Conservation (phyloP, 176 grass and related monocot species). For the Saccharum spontaneum region DNA sequence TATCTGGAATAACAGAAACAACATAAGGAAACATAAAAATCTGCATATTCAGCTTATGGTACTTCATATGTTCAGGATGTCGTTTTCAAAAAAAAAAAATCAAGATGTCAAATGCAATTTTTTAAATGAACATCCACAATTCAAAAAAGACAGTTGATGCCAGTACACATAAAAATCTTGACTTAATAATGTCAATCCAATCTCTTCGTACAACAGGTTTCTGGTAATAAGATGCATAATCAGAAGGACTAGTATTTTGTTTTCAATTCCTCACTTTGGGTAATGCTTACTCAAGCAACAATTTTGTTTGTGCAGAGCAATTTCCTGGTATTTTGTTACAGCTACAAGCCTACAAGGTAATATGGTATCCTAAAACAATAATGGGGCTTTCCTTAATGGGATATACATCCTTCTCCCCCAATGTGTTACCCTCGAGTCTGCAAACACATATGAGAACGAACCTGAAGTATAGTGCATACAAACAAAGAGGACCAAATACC, state of each 20-base stretch:
- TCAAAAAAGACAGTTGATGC: not conserved
- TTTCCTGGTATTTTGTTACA: constrained; percentile 10
- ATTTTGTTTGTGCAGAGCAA: not conserved
- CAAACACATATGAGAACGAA: not conserved
- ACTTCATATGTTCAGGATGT: not conserved
- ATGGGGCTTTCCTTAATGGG: not conserved
- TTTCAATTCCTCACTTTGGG: not conserved
- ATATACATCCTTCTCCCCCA: not conserved
- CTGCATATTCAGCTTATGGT: not conserved
- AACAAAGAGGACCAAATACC: not conserved
- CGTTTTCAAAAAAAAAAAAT: no score
- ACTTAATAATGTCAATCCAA: not conserved
- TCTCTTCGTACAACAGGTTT: not conserved
- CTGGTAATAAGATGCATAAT: not conserved
- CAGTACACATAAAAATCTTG: not conserved
- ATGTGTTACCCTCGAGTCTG: not conserved
- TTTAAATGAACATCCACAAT: not conserved
- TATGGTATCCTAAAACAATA: constrained; percentile 15
- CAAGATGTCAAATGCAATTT: not conserved
- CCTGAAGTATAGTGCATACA: not conserved
- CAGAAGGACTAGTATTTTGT: not conserved
- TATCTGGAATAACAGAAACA: constrained; percentile 44
- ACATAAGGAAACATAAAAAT: not conserved
- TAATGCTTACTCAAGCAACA: not conserved
- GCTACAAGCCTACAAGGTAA: not conserved